Evolutionary conservation across 1,284 basidiomycete species (phyloP).

Genomic region (Jaminaea rosea): DNA sequence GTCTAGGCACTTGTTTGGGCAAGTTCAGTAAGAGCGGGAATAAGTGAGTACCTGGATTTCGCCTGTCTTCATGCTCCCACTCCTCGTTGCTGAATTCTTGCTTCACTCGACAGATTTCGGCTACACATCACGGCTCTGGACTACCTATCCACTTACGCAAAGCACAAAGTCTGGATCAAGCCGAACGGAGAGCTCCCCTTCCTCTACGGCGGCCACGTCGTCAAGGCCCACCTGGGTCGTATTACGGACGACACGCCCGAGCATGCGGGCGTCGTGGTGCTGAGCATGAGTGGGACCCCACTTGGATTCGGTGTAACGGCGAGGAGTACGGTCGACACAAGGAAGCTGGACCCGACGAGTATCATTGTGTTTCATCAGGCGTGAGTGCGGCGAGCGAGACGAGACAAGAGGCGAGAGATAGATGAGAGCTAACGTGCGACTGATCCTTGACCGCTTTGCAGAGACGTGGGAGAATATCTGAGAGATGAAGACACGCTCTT

Average conservation of each 20-base stretch:
- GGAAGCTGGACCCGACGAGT: conserved; percentile 94
- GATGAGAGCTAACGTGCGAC: neutral
- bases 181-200: conserved; percentile 99
- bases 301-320: conserved; percentile 98
- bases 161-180: conserved; percentile 99
- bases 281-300: conserved; percentile 72
- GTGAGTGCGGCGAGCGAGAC: conserved; percentile 51
- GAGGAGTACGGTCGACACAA: conserved; percentile 84
- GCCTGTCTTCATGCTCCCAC: too few relatives aligned
- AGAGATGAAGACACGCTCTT: conserved; percentile 25
- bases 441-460: neutral
- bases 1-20: conserved; percentile 90
- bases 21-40: conserved; percentile 97
- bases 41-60: too few relatives aligned
- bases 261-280: conserved; percentile 95
- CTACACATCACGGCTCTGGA: conserved; percentile 89
- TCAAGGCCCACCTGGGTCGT: conserved; percentile 96
- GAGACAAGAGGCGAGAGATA: neutral
- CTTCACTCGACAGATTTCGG: too few relatives aligned
- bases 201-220: conserved; percentile 94
- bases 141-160: conserved; percentile 89
- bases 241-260: conserved; percentile 99
- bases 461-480: conserved; percentile 44
- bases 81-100: too few relatives aligned
- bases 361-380: conserved; percentile 99